Base-by-base conservation (phyloP, 768 basidiomycete genomes). In the Sistotremastrum niveocremeum region DNA sequence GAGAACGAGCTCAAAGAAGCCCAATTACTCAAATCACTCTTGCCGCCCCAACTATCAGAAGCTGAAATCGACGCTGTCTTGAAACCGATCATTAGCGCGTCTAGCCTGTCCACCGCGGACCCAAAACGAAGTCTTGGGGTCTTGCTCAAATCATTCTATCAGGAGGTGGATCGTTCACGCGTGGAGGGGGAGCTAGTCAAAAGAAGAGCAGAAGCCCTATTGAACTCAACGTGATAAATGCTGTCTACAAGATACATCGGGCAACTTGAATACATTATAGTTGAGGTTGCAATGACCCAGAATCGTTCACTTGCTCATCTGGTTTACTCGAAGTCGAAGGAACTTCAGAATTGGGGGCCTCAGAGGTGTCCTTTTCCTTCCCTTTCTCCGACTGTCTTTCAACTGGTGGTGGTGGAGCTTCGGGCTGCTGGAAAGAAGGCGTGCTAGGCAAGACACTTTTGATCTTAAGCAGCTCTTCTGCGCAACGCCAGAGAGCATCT, bases 401-500 rank as follows among this genome's bases (percentile, higher is more conserved):
- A 20, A 20, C 20, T 20, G 41, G 34, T 20, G 41, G 11, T 8
- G 41, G 34, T 9, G 41, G 12, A 20, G 30, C 12, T 12, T 29
- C 8, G 30, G 12, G 9, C 20, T 20, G 20, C 20, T 20, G 20
- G 20, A 20, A 20, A 20, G 57, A 44, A 39, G 56, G 51, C 30
- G 63, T 50, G 31, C 63, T 52, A 10, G 83, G 81, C 33, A 89
- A 62, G n/a, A 75, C 68, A 54, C 85, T 87, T 52, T 84, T 66
- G 58, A 88, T 68, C 52, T 77, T 67, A 59, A 81, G 73, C 50
- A 95, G 68, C 53, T 95, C 87, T 52, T 84, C 81, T 45, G 87
- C 72, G 54, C 87, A 81, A 12, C 72, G 70, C 57, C 76, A 76
- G n/a, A 90, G 67, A 3, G 79, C 73, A 35, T 68, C 68, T 36